Evolutionary conservation across 1,284 basidiomycete genomes (phyloP).

Genomic region (Volvariella surrecta): DNA sequence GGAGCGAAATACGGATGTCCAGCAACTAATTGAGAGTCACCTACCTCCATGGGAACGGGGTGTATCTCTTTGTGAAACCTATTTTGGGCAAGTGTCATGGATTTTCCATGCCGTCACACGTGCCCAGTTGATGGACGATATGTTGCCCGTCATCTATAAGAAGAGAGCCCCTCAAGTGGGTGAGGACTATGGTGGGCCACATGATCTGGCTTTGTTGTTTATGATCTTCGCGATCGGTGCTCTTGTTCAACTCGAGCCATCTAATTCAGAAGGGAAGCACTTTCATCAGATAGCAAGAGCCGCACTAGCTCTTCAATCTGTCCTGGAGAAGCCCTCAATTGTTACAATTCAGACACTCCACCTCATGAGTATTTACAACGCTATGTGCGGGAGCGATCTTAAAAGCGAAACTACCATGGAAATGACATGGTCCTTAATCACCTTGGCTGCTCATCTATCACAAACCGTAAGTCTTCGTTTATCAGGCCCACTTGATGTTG

Average conservation of each 20-base stretch:
- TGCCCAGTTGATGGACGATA: slow-evolving; percentile 44
- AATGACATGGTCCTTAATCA: slow-evolving; percentile 52
- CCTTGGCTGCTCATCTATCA: slow-evolving; percentile 44
- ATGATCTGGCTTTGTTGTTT: slow-evolving; percentile 53
- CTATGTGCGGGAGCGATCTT: slow-evolving; percentile 34
- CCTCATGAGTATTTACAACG: slow-evolving; percentile 45
- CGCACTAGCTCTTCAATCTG: slow-evolving; percentile 49
- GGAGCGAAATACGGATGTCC: slow-evolving; percentile 36
- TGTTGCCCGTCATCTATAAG: slow-evolving; percentile 33
- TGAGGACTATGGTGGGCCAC: slow-evolving; percentile 33
- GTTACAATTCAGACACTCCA: slow-evolving; percentile 59
- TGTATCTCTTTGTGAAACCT: slow-evolving; percentile 35
- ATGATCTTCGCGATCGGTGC: slow-evolving; percentile 54
- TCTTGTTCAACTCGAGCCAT: slow-evolving; percentile 25
- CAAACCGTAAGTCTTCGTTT: slow-evolving; percentile 38
- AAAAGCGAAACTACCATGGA: slow-evolving; percentile 45
- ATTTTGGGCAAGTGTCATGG: slow-evolving; percentile 52
- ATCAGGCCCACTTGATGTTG: not conserved
- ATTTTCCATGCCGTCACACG: slow-evolving; percentile 42
- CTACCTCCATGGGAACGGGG: slow-evolving; percentile 44
- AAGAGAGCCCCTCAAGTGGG: slow-evolving; percentile 10
- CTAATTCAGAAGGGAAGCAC: slow-evolving; percentile 41
- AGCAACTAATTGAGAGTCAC: slow-evolving; percentile 39
- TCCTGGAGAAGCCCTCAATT: slow-evolving; percentile 58
- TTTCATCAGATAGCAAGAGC: slow-evolving; percentile 54